Conservation (phyloP, 73 alveolate species). For the Uronychia binucleata region DNA sequence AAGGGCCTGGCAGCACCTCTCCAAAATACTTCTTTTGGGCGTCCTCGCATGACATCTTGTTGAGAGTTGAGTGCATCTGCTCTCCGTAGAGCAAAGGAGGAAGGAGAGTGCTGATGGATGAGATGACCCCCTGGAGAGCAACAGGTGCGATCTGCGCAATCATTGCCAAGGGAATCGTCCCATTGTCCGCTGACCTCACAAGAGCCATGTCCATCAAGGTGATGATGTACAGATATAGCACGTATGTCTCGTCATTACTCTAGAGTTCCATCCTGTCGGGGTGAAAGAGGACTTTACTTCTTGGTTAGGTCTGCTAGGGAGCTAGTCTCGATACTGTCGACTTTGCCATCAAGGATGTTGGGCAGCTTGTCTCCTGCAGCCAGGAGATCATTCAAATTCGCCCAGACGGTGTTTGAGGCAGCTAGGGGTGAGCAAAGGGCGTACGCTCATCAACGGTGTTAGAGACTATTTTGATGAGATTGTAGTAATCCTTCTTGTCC, state of each 20-base stretch:
- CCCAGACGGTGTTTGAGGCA: neutral
- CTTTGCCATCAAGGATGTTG: neutral
- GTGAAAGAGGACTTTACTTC: neutral
- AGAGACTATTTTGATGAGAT: neutral
- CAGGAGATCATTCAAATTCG: neutral
- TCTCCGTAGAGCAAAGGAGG: conserved; percentile 23
- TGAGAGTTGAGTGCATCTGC: conserved; percentile 7
- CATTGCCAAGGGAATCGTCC: conserved; percentile 1
- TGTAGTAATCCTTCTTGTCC: neutral
- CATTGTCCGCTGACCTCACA: conserved; percentile 6
- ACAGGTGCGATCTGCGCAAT: conserved; percentile 3
- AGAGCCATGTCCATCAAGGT: neutral
- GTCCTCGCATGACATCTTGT: conserved; percentile 7
- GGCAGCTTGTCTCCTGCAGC: neutral
- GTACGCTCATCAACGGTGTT: neutral
- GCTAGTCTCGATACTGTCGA: neutral
- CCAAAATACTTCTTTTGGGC: neutral
- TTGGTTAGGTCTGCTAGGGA: neutral
- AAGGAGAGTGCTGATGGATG: conserved; percentile 3
- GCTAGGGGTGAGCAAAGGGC: neutral
- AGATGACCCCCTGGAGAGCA: conserved; percentile 1
- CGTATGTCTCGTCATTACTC: neutral
- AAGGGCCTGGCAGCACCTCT: neutral
- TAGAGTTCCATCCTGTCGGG: neutral
- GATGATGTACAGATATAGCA: neutral